phyloP scores from a whole-genome alignment of 108 stramenopile genomes.

The Craspedostauros australis region DNA sequence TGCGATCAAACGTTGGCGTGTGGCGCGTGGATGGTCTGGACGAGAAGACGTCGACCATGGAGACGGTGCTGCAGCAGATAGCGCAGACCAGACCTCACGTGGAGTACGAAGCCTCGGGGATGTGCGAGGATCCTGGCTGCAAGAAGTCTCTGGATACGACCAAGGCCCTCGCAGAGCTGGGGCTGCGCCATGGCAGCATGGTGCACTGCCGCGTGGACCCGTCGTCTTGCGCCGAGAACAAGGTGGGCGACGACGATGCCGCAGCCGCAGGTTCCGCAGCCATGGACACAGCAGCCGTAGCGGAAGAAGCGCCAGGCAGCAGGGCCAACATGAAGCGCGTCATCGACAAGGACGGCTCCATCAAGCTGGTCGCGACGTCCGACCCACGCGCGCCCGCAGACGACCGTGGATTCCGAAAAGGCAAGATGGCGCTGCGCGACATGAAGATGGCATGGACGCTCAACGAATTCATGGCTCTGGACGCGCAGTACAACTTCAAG shows the following conservation, averaged over 20 bases:
- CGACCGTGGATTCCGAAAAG: slow-evolving; percentile 84
- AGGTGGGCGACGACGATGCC: too few species aligned
- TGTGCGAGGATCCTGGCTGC: slow-evolving; percentile 60
- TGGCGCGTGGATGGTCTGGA: slow-evolving; percentile 65
- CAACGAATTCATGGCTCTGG: slow-evolving; percentile 90
- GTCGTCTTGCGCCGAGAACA: slow-evolving; percentile 48
- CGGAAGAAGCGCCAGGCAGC: not conserved
- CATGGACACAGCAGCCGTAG: not conserved
- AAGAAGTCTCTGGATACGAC: slow-evolving; percentile 33
- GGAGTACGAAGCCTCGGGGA: slow-evolving; percentile 49
- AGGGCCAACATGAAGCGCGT: slow-evolving; percentile 61
- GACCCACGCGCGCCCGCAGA: slow-evolving; percentile 17
- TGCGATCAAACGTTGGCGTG: slow-evolving; percentile 80
- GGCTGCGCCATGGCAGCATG: slow-evolving; percentile 64
- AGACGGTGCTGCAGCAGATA: slow-evolving; percentile 44
- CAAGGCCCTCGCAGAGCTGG: slow-evolving; percentile 20
- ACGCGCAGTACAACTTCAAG: slow-evolving; percentile 89
- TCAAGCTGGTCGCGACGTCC: slow-evolving; percentile 60
- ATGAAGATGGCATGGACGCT: slow-evolving; percentile 99
- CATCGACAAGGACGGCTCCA: slow-evolving; percentile 77
- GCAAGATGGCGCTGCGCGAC: slow-evolving; percentile 84
- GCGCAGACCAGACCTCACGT: slow-evolving; percentile 65
- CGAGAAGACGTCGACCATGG: slow-evolving; percentile 30
- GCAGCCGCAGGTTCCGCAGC: slow-evolving; percentile 1
- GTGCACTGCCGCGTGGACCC: slow-evolving; percentile 80